Base-by-base conservation (phyloP, 148 eudicot genomes). In the Chenopodium berlandieri region DNA sequence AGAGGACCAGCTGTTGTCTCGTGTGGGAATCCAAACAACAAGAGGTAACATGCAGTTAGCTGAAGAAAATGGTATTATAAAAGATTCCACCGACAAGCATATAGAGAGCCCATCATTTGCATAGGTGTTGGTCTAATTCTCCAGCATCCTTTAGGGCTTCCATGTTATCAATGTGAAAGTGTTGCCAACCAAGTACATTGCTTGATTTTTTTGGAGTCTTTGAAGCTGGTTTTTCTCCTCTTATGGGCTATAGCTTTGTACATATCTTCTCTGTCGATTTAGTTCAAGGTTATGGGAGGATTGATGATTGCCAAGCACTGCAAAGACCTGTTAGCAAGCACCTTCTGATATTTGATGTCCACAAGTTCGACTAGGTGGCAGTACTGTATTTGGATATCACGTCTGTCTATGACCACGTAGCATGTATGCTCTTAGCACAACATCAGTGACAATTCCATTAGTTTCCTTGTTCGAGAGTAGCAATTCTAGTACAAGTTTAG, bases 81-180 rank as follows among this genome's bases (percentile, higher is more conserved):
- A 90, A 83, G 82, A 81, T 82, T 71, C 56, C 58, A 86, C 71
- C 54, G 79, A 58, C 72, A 86, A 88, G 79, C 88, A 83, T 64
- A 75, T 79, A 13, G 93, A 89, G 85, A 90, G 87, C 82, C 91
- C 94, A 67, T 93, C 97, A 13, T 27, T 37, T 83, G 81, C 82
- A 7, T 89, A 80, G 85, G 60, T 76, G 68, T 7, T 73, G 32
- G 27, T 7, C 19, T 46, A 9, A 78, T 64, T 52, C 44, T 13
- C 58, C 27, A 2, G 40, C 75, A 14, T 71, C 80, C 71, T 77
- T 23, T 20, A 48, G 17, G 64, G 50, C 69, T 69, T 73, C 46
- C 11, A 17, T 56, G 68, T 9, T 27, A 30, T 34, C 56, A 50
- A 50, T 50, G 69, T 5, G 44, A 52, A 65, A 25, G 65, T 48